Base-by-base conservation (phyloP, 345 rosid species). In the Arabis alpina region DNA sequence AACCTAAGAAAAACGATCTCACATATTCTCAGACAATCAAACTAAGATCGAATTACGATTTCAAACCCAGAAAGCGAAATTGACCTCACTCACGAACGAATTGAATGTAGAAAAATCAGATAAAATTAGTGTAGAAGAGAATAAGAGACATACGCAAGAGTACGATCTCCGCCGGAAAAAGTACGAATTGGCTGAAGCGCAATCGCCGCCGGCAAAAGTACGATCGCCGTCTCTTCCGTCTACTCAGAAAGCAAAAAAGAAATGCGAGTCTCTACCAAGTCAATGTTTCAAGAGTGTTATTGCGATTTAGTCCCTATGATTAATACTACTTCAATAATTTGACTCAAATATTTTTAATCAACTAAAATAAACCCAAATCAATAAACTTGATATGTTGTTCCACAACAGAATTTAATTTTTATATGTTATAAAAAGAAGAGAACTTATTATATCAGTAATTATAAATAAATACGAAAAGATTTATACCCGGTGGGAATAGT, bases 91-190 rank as follows among this genome's bases (percentile, higher is more conserved):
- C 12, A 23, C 1, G 13, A 59, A 28, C 24, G 7, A 30, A n/a
- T 10, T 42, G n/a, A 71, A 32, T 19, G 36, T 12, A 50, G 10
- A 32, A 61, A 61, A 43, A n/a, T 1, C 15, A 62, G 28, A 4
- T 15, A 49, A 6, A 40, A 34, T 2, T 40, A 3, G n/a, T 37
- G 27, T 10, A 61, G 4, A 8, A 34, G 32, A 51, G 61, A 66
- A 54, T 28, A 2, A 44, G 72, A 43, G 10, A 24, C 2, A 2
- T 48, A 73, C 59, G 62, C 23, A 19, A 19, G 59, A 59, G 13
- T 5, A 28, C 41, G 51, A 47, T 23, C 48, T 47, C 14, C 48
- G 45, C 40, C 61, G 52, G 61, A 10, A 14, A 50, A 39, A 7
- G 7, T 32, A 12, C 6, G 14, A 10, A 19, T 5, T 14, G 0